Evolutionary conservation across 129 eudicot genomes (phyloP), one percentile per base, ranked within the genome.

Genomic region (Flaveria sonorensis): DNA sequence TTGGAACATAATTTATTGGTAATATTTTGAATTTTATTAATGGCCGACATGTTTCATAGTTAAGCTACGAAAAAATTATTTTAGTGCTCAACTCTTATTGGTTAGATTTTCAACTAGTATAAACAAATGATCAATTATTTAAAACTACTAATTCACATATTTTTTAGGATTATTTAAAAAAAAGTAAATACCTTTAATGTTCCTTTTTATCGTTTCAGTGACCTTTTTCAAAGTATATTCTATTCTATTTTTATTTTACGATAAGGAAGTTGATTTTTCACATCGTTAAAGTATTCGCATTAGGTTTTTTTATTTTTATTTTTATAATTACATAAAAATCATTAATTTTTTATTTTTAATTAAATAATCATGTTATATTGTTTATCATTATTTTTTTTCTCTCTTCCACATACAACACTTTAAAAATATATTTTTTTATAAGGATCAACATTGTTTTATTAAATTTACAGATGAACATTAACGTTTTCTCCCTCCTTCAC

Each of bases 31-130:
- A 45, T 10, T 45, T 30, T 30, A 23, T 30, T 70, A 6, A 79
- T 79, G 83, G 83, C 83, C 83, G 72, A 79, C 77, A 79, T 71
- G 77, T 71, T 79, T 79, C 77, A 71, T 47, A 6, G 21, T 71
- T 30, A 71, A 79, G 82, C 71, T 59, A 69, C 73, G 46, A 20
- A 10, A 28, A 62, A 20, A 23, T 39, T 20, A 30, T 15, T 48
- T 72, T 60, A 72, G 51, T 79, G 78, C 47, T 52, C 13, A 51
- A 51, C 3, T 72, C 72, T 43, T 24, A 60, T 50, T 72, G 68
- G 68, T 48, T 32, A 36, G 23, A 20, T 51, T 64, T 71, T 71
- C 47, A 20, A 21, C 21, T 30, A 59, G 21, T 59, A 59, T 59
- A 59, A 57, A 23, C 32, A 59, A 59, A 23, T 59, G 64, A 59